Evolutionary conservation across 805 yeast genomes (phyloP).

Genomic region (Zygosaccharomyces pseudorouxii): DNA sequence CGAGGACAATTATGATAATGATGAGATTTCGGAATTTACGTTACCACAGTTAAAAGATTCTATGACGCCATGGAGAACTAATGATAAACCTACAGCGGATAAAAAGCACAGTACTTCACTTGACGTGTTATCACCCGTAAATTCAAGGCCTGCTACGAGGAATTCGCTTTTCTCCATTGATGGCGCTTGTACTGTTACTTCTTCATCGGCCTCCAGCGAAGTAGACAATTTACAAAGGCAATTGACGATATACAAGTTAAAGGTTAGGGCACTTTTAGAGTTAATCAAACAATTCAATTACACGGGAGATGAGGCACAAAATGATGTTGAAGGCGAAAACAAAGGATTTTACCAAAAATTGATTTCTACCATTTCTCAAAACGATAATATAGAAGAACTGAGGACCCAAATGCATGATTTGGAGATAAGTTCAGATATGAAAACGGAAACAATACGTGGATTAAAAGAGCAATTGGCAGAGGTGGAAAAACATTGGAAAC

Average conservation of each 20-base stretch:
- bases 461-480: constrained; percentile 25
- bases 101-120: constrained; percentile 7
- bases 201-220: constrained; percentile 25
- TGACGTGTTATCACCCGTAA: constrained; percentile 18
- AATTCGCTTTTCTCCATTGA: constrained; percentile 21
- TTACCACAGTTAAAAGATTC: constrained; percentile 36
- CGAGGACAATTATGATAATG: constrained; percentile 20
- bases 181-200: constrained; percentile 12
- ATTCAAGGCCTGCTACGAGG: constrained; percentile 17
- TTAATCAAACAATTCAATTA: constrained; percentile 23
- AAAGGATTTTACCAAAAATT: constrained; percentile 24
- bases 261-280: constrained; percentile 34
- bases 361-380: constrained; percentile 18
- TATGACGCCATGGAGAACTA: constrained; percentile 38
- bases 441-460: constrained; percentile 19
- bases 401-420: constrained; percentile 9
- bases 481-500: constrained; percentile 26
- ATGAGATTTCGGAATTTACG: constrained; percentile 20
- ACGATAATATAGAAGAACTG: constrained; percentile 21
- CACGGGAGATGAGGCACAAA: constrained; percentile 3
- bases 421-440: constrained; percentile 17
- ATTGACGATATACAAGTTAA: constrained; percentile 40
- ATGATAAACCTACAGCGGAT: constrained; percentile 14
- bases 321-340: constrained; percentile 1
- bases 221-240: constrained; percentile 39